These are phyloP conservation scores for Solanum tarijense DNA, from an alignment of 257 asterid genomes.

Conservation along the genomic window DNA sequence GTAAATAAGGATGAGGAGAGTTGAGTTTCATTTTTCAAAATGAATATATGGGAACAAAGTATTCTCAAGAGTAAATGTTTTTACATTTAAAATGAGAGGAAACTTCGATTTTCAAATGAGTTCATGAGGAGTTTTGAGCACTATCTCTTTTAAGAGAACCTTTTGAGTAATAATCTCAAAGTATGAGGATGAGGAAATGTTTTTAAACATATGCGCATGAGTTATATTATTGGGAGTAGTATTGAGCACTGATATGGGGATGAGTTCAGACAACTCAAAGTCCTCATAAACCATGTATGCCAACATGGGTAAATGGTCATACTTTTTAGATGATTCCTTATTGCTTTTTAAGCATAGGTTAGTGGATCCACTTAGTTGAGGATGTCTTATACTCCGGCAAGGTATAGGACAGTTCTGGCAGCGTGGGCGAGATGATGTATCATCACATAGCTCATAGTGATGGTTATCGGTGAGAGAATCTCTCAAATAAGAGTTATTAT, in stretches of 20 bases:
- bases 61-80: too few relatives aligned
- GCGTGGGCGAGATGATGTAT: background rate
- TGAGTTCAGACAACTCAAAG: background rate
- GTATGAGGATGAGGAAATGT: too few relatives aligned
- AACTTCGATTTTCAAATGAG: too few relatives aligned
- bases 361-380: background rate
- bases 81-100: too few relatives aligned
- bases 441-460: background rate
- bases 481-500: background rate
- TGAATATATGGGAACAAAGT: too few relatives aligned
- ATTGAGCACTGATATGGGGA: background rate
- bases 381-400: background rate
- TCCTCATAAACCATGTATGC: background rate
- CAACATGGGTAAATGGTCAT: background rate
- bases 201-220: background rate
- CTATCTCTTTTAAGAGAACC: too few relatives aligned
- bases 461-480: background rate
- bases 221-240: background rate
- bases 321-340: background rate
- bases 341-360: too few relatives aligned
- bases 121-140: too few relatives aligned
- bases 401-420: background rate
- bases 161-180: too few relatives aligned
- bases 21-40: too few relatives aligned
- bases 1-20: too few relatives aligned